A percentile compares a stretch with the other conserved stretches of the same genome.
Evolutionary conservation across 2,329 filamentous ascomycete species (phyloP).

Genomic region (Neurospora sp.): DNA sequence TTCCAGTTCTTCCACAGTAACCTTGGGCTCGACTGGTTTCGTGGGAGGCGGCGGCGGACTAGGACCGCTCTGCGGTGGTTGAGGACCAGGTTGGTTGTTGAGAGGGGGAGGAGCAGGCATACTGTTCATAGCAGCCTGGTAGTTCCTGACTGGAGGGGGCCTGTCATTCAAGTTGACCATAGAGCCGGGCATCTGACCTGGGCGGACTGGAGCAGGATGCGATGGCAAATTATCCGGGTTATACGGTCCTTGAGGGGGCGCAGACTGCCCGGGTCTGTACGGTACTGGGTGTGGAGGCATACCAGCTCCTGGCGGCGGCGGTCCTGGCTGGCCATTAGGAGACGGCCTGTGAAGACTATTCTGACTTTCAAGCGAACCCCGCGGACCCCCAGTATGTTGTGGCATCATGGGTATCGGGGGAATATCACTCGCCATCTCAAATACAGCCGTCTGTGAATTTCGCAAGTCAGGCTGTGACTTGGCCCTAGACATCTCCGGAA

Average conservation of each 20-base stretch:
- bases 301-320: constrained; percentile 7
- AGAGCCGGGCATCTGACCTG: constrained; percentile 52
- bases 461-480: constrained; percentile 60
- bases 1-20: constrained; percentile 73
- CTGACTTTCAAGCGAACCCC: constrained; percentile 11
- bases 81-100: constrained; percentile 21
- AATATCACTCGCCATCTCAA: constrained; percentile 62
- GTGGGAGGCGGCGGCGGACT: constrained; percentile 24
- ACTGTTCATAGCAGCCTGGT: constrained; percentile 36
- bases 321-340: constrained; percentile 7
- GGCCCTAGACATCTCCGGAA: constrained; percentile 46
- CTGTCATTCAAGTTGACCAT: constrained; percentile 45
- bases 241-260: constrained; percentile 22
- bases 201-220: constrained; percentile 53
- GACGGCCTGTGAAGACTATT: constrained; percentile 8
- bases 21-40: constrained; percentile 35
- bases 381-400: constrained; percentile 16
- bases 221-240: constrained; percentile 42
- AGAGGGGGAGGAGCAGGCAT: constrained; percentile 17
- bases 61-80: constrained; percentile 20
- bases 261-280: constrained; percentile 13
- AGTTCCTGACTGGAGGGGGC: constrained; percentile 50
- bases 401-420: constrained; percentile 39
- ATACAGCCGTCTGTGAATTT: constrained; percentile 56
- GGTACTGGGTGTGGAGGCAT: constrained; percentile 15